Base-by-base conservation (phyloP, 306 rosid species). In the Pterocarpus macrocarpus region DNA sequence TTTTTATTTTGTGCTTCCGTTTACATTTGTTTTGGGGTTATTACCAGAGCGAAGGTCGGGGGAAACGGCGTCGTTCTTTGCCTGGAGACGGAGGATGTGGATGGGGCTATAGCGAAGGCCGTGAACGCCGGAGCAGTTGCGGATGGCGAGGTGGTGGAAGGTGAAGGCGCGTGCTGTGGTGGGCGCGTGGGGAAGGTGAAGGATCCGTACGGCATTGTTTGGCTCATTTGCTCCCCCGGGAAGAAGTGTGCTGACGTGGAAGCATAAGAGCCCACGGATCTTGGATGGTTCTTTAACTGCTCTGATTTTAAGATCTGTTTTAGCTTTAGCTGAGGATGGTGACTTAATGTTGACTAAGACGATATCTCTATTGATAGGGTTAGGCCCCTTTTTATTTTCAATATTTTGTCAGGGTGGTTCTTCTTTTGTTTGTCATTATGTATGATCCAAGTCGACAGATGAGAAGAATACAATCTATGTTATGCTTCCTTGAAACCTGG, bases 151-250 rank as follows among this genome's bases (percentile, higher is more conserved):
- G 69, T 83, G 1, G 74, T 52, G 1, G 95, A 87, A n/a, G 86
- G 84, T 8, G 95, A 92, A 1, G 92, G 83, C 75, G 87, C 92
- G 73, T 79, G 86, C 45, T 72, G 77, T 2, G 91, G 88, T 1
- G 88, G 88, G 81, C 88, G 86, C 87, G 90, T 85, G 36, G 97
- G 85, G 1, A 84, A 80, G 84, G 77, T 94, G n/a, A 92, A 78
- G 85, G 98, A 94, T 16, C 97, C 94, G 0, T 94, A 84, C 50
- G 97, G 98, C 2, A 75, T 85, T 50, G 36, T 76, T 41, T 94
- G 98, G 98, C 38, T 56, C 8, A 52, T 92, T 33, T 41, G 82
- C 52, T 14, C 92, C 0, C 73, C 86, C 0, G 82, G 17, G 1
- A 81, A 84, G 77, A 64, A 77, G 74, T 7, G n/a, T 38, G 69